Evolutionary conservation across 1,284 basidiomycete species (phyloP).

Genomic region (Schizophyllum amplum): DNA sequence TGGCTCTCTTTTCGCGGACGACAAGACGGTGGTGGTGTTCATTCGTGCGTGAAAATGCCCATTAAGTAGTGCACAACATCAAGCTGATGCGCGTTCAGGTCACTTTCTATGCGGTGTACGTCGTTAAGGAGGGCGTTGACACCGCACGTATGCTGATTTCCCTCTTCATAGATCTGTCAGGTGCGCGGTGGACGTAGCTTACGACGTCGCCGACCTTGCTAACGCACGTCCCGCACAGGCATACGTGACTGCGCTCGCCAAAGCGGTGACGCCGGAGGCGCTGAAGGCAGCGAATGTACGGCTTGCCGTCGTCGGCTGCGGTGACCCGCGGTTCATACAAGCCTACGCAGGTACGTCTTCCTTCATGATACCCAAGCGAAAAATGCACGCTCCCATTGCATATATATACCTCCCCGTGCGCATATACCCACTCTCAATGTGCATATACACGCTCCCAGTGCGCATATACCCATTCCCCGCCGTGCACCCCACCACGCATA

Average conservation of each 20-base stretch:
- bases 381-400: no score
- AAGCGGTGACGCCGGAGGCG: conserved; percentile 17
- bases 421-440: not conserved
- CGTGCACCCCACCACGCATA: no score
- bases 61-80: not conserved
- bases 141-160: not conserved
- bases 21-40: conserved; percentile 55
- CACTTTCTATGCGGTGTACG: conserved; percentile 63
- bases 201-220: no score
- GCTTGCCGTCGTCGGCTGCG: conserved; percentile 56
- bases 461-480: no score
- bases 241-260: not conserved
- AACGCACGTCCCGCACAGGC: no score
- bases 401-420: not conserved
- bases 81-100: conserved; percentile 33
- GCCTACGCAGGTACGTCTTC: conserved; percentile 39
- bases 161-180: conserved; percentile 1
- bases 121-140: conserved; percentile 2
- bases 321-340: conserved; percentile 46
- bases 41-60: conserved; percentile 37
- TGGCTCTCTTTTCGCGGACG: conserved; percentile 36
- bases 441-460: not conserved
- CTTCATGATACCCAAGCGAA: no score
- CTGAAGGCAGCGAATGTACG: conserved; percentile 33
- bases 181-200: no score